Conservation (phyloP, 352 stramenopile genomes). For the Phytopythium boreale region DNA sequence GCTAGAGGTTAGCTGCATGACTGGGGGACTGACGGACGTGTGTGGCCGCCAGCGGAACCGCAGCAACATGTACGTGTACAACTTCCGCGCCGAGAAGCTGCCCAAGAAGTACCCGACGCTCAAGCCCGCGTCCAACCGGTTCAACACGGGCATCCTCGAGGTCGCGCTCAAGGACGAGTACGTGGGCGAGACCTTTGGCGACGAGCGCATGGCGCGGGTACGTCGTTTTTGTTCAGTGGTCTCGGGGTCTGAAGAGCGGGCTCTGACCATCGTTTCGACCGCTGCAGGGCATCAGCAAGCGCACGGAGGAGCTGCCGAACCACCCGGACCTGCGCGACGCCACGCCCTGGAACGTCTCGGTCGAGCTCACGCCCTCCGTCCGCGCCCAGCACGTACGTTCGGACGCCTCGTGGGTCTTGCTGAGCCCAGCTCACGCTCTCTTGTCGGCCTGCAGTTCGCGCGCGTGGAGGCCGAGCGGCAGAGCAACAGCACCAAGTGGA, state of each 20-base stretch:
- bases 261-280: too few species aligned
- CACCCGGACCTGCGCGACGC: constrained; percentile 58
- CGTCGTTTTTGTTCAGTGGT: not conserved
- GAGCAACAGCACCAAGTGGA: constrained; percentile 50
- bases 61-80: constrained; percentile 83
- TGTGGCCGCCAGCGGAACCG: constrained; percentile 51
- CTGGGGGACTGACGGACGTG: not conserved
- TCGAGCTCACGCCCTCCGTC: constrained; percentile 38
- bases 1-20: not conserved
- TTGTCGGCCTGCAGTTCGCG: constrained; percentile 24
- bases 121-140: constrained; percentile 70
- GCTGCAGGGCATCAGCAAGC: constrained; percentile 59
- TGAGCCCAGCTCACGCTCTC: not conserved
- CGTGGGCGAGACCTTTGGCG: constrained; percentile 58
- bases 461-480: constrained; percentile 28
- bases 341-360: constrained; percentile 63
- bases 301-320: constrained; percentile 73
- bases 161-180: constrained; percentile 64
- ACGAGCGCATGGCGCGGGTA: constrained; percentile 67
- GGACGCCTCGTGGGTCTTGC: constrained; percentile 6
- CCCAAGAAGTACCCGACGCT: constrained; percentile 73
- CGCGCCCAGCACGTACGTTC: constrained; percentile 43
- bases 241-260: too few species aligned
- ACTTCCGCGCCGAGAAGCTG: constrained; percentile 81
- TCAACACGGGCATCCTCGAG: constrained; percentile 77